A percentile compares a stretch with the other conserved stretches of the same genome.
Conservation (phyloP, 2,329 filamentous ascomycete species). For the Phyllosticta paracitricarpa region DNA sequence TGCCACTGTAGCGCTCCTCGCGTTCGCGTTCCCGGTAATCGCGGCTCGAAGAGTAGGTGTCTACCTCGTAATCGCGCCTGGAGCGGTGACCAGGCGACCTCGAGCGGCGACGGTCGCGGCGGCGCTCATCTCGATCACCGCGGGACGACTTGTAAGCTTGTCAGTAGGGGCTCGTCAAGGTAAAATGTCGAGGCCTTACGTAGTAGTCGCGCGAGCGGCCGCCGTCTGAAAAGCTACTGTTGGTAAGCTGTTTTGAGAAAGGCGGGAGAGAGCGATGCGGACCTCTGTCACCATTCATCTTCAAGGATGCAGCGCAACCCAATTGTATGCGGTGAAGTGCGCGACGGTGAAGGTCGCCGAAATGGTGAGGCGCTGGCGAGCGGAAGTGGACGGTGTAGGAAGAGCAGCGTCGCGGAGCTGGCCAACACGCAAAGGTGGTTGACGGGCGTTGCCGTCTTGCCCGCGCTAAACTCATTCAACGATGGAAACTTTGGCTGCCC, state of each 20-base stretch:
- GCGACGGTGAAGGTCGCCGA: conserved; percentile 5
- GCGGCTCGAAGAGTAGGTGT: conserved; percentile 86
- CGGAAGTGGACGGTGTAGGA: not conserved
- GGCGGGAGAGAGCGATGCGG: not conserved
- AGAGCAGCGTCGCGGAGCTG: conserved; percentile 5
- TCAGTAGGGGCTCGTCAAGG: conserved; percentile 19
- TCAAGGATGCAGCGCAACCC: conserved; percentile 3
- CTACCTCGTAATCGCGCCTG: conserved; percentile 63
- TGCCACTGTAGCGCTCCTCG: conserved; percentile 77
- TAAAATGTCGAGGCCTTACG: conserved; percentile 21
- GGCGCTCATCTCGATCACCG: conserved; percentile 29
- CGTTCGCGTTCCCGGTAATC: conserved; percentile 88
- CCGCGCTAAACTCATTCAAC: conserved; percentile 1
- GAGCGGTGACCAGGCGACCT: conserved; percentile 73
- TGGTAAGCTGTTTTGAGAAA: conserved; percentile 1
- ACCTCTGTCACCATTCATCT: conserved; percentile 10
- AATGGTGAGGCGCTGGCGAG: conserved; percentile 1
- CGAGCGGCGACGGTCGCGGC: conserved; percentile 53
- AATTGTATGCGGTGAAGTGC: not conserved
- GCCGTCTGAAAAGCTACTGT: conserved; percentile 3
- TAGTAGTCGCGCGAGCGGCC: conserved; percentile 28
- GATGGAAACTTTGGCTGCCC: conserved; percentile 1
- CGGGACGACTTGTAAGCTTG: conserved; percentile 31
- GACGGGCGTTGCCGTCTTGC: conserved; percentile 2
- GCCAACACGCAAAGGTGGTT: conserved; percentile 3